phyloP scores from a whole-genome alignment of 2,329 filamentous ascomycete genomes.

The Pseudogymnoascus sp. region DNA sequence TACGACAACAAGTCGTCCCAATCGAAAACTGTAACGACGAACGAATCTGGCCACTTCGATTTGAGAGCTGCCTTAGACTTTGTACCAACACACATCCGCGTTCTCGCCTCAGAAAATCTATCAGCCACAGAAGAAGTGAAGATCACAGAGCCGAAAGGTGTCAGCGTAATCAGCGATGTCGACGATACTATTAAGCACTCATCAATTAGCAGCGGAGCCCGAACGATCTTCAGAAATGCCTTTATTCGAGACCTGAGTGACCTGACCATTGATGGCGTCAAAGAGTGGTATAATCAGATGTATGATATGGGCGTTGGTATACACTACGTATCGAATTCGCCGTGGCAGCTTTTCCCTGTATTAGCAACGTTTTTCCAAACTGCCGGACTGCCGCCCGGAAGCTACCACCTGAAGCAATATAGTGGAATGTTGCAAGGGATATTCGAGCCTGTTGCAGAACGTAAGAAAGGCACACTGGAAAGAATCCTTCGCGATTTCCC shows the following conservation, averaged over 20 bases:
- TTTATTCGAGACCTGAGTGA: constrained; percentile 81
- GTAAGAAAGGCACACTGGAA: constrained; percentile 83
- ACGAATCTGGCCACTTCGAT: constrained; percentile 82
- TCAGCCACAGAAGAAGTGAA: constrained; percentile 72
- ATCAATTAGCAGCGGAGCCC: constrained; percentile 75
- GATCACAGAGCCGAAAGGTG: constrained; percentile 67
- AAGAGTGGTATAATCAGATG: constrained; percentile 78
- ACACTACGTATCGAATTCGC: constrained; percentile 98
- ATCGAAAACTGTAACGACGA: constrained; percentile 75
- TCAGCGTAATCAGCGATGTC: constrained; percentile 94
- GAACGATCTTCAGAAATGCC: constrained; percentile 93
- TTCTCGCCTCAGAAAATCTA: constrained; percentile 77
- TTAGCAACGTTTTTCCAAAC: constrained; percentile 76
- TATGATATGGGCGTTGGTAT: constrained; percentile 74
- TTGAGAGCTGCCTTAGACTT: constrained; percentile 78
- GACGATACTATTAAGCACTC: constrained; percentile 97
- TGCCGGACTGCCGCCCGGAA: constrained; percentile 74
- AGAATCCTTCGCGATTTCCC: constrained; percentile 85
- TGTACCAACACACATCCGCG: constrained; percentile 78
- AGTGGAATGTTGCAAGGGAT: constrained; percentile 96
- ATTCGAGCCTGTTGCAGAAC: constrained; percentile 91
- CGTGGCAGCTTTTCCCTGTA: constrained; percentile 93
- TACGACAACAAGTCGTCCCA: constrained; percentile 79
- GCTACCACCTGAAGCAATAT: constrained; percentile 93
- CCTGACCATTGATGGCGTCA: constrained; percentile 77